phyloP scores from a whole-genome alignment of 352 stramenopile species.

The Phytophthora hybrid region DNA sequence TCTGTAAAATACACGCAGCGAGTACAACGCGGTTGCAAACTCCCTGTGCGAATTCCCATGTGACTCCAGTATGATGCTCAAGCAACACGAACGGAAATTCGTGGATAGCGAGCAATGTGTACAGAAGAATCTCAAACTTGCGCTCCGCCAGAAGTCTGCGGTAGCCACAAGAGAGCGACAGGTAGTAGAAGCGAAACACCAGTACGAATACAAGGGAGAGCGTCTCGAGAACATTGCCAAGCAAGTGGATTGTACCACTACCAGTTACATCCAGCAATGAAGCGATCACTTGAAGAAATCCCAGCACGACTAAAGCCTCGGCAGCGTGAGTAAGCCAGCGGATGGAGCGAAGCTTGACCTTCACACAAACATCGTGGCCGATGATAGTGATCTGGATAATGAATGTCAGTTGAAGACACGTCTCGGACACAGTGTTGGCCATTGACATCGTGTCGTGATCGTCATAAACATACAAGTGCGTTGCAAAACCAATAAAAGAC shows the following conservation, averaged over 20 bases:
- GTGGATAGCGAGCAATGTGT: constrained; percentile 25
- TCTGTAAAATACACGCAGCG: constrained; percentile 26
- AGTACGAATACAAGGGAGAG: constrained; percentile 35
- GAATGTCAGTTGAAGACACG: constrained; percentile 44
- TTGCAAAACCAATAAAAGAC: constrained; percentile 34
- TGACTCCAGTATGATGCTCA: constrained; percentile 11
- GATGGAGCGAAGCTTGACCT: constrained; percentile 38
- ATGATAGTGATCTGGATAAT: constrained; percentile 55
- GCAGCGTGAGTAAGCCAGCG: constrained; percentile 32
- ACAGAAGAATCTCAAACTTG: constrained; percentile 29
- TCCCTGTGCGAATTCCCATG: constrained; percentile 31
- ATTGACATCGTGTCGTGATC: constrained; percentile 19
- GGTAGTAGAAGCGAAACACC: constrained; percentile 42
- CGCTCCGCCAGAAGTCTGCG: constrained; percentile 9
- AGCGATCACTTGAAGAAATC: constrained; percentile 19
- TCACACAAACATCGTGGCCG: constrained; percentile 31
- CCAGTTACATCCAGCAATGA: constrained; percentile 3
- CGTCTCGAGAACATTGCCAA: constrained; percentile 29
- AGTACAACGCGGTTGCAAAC: constrained; percentile 26
- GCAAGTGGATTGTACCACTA: constrained; percentile 3
- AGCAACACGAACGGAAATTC: constrained; percentile 28
- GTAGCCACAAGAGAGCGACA: constrained; percentile 28
- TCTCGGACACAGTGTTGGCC: constrained; percentile 49
- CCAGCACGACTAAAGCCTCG: constrained; percentile 31
- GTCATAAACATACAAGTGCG: constrained; percentile 36